Evolutionary conservation across 148 eudicot species (phyloP).

Genomic region (Dianthus caryophyllus): DNA sequence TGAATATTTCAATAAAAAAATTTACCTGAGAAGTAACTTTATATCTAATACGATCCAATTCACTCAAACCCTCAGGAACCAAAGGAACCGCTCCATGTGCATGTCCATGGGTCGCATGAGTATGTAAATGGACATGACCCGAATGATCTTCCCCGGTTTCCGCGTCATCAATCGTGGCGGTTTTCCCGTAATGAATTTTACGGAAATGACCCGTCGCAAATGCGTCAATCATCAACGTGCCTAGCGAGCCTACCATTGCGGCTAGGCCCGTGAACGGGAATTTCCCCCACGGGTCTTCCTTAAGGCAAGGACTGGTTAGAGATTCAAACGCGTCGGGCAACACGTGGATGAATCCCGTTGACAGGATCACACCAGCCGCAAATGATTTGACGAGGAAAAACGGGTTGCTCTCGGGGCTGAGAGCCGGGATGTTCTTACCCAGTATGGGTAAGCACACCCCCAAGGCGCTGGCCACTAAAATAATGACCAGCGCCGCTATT

Average conservation of each 20-base stretch:
- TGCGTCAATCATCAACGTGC: conserved; percentile 38
- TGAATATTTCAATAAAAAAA: too few species aligned
- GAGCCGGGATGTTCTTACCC: conserved; percentile 19
- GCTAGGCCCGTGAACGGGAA: conserved; percentile 35
- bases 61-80: conserved; percentile 20
- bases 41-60: conserved; percentile 26
- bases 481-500: conserved; percentile 22
- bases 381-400: conserved; percentile 38
- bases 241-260: conserved; percentile 28
- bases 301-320: conserved; percentile 33
- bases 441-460: conserved; percentile 34
- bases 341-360: conserved; percentile 36
- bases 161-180: not conserved
- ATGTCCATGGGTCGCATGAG: conserved; percentile 25
- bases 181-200: conserved; percentile 21
- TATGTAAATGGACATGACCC: conserved; percentile 24
- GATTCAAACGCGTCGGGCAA: conserved; percentile 33
- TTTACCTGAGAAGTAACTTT: conserved; percentile 44
- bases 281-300: conserved; percentile 16
- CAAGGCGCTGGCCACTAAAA: conserved; percentile 18
- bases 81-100: conserved; percentile 21
- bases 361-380: conserved; percentile 41
- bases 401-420: conserved; percentile 25
- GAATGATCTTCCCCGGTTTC: conserved; percentile 5
- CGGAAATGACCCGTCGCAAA: conserved; percentile 31